Conservation (phyloP, 192 early-diverging fungal genomes). For the Spizellomyces sp. region DNA sequence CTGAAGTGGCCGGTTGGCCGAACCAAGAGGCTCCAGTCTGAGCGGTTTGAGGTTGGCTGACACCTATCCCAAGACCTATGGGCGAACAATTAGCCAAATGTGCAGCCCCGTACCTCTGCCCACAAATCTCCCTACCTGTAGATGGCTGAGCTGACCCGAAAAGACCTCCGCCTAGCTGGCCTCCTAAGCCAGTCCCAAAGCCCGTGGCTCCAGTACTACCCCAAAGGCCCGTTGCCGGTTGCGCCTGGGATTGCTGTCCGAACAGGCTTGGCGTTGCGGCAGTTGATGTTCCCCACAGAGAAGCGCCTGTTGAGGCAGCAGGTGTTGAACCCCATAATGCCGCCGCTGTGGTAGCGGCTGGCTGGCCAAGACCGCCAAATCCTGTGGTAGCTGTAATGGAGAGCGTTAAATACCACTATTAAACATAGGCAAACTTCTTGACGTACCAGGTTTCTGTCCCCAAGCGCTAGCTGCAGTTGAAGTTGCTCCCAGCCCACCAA, state of each 20-base stretch:
- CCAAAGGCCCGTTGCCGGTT: neutral
- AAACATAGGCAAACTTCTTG: too few relatives aligned
- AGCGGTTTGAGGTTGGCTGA: neutral
- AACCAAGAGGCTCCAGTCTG: slow-evolving; percentile 8
- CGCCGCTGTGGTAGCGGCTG: slow-evolving; percentile 21
- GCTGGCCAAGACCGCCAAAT: slow-evolving; percentile 24
- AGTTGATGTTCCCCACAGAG: slow-evolving; percentile 22
- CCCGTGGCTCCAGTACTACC: neutral
- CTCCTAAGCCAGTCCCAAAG: neutral
- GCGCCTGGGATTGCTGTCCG: slow-evolving; percentile 18
- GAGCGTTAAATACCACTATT: too few relatives aligned
- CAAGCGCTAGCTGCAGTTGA: slow-evolving; percentile 19
- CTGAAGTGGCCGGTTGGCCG: slow-evolving; percentile 13
- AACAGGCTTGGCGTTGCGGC: slow-evolving; percentile 30
- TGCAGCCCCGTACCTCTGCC: neutral
- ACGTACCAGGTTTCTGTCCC: neutral
- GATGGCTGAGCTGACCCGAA: too few relatives aligned
- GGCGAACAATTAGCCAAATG: too few relatives aligned
- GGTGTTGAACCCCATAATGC: slow-evolving; percentile 13
- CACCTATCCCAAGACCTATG: neutral
- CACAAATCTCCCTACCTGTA: neutral
- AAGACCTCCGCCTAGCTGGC: neutral
- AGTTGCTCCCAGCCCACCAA: slow-evolving; percentile 19
- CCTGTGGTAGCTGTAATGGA: slow-evolving; percentile 8
- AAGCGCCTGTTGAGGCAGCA: slow-evolving; percentile 13